phyloP scores from a whole-genome alignment of 2,329 filamentous ascomycete species.

The Cladosporium colombiae region DNA sequence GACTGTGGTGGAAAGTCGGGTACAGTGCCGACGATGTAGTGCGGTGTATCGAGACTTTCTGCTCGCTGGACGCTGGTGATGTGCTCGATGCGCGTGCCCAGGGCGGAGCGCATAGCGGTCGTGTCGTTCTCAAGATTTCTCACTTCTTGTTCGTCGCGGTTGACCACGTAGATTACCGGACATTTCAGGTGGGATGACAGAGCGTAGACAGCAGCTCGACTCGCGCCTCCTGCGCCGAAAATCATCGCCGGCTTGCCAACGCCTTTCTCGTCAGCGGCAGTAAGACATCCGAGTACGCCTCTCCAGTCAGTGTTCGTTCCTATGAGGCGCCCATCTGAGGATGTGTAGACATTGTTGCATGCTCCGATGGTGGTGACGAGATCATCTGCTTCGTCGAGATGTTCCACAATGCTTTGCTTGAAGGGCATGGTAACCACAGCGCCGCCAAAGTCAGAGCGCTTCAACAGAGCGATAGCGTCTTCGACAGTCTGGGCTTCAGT shows the following conservation, averaged over 20 bases:
- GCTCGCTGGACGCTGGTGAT: slow-evolving; percentile 34
- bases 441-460: slow-evolving; percentile 35
- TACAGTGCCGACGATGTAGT: slow-evolving; percentile 44
- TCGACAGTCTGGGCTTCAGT: slow-evolving; percentile 37
- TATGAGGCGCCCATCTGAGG: slow-evolving; percentile 31
- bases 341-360: slow-evolving; percentile 41
- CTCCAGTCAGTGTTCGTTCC: slow-evolving; percentile 50
- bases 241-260: slow-evolving; percentile 38
- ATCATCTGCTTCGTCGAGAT: slow-evolving; percentile 42
- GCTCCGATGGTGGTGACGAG: slow-evolving; percentile 41
- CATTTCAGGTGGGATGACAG: slow-evolving; percentile 19
- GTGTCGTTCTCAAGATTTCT: slow-evolving; percentile 20
- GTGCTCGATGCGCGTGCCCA: slow-evolving; percentile 32
- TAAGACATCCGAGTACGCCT: slow-evolving; percentile 43
- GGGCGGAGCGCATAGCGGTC: neutral
- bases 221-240: slow-evolving; percentile 47
- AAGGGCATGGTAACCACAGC: slow-evolving; percentile 47
- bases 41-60: slow-evolving; percentile 28
- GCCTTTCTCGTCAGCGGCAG: slow-evolving; percentile 23
- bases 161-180: slow-evolving; percentile 23
- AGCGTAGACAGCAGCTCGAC: slow-evolving; percentile 39
- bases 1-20: slow-evolving; percentile 42
- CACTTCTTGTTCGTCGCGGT: slow-evolving; percentile 25
- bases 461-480: slow-evolving; percentile 36
- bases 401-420: slow-evolving; percentile 41